phyloP scores from a whole-genome alignment of 345 rosid genomes.

The Pistacia integerrima region DNA sequence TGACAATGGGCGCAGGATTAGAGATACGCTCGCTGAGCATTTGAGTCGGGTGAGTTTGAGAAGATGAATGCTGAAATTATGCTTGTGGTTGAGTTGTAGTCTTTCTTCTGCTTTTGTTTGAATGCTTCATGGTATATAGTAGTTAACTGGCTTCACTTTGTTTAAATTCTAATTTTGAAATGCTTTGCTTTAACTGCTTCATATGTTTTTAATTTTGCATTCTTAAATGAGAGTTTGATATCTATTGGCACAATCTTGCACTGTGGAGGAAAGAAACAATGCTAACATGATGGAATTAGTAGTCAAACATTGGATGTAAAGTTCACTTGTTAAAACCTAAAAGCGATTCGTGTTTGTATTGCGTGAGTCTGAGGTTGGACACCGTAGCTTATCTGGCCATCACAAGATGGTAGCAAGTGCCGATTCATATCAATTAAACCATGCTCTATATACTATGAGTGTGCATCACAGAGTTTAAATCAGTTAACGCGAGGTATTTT shows the following conservation, averaged over 20 bases:
- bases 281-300: background rate
- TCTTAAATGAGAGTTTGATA: background rate
- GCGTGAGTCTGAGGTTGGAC: background rate
- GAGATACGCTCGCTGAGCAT: slow-evolving; percentile 67
- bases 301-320: background rate
- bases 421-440: background rate
- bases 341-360: background rate
- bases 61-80: slow-evolving; percentile 25
- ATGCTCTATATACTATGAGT: too few relatives aligned
- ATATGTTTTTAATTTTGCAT: background rate
- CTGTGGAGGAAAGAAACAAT: background rate
- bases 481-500: too few relatives aligned
- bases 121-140: background rate
- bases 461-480: too few relatives aligned
- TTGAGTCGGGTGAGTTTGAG: slow-evolving; percentile 45
- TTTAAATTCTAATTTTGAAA: background rate
- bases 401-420: background rate
- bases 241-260: background rate
- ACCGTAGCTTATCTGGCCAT: background rate
- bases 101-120: background rate
- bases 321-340: background rate
- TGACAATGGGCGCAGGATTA: slow-evolving; percentile 41
- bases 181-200: background rate
- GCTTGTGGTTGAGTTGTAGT: background rate
- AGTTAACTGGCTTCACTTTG: background rate